A percentile compares a stretch with the other conserved stretches of the same genome.
These are phyloP conservation scores for Penicillium crystallinum DNA, from an alignment of 495 filamentous ascomycete genomes.

Conservation along the genomic window DNA sequence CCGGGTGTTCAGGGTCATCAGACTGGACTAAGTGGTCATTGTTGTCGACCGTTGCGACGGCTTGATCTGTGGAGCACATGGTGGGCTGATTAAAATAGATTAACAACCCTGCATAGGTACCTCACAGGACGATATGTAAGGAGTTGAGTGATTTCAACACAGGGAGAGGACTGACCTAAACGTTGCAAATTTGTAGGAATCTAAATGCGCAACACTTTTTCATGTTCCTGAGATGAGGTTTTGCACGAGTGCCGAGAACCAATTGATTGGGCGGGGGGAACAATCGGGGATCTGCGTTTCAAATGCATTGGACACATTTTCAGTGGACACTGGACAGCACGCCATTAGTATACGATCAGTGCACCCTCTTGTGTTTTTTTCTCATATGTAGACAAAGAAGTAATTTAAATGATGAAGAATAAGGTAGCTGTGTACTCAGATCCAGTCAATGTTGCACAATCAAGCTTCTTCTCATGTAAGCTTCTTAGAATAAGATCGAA, in stretches of 20 bases:
- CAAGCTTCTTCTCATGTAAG: background rate
- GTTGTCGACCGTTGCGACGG: slow-evolving; percentile 32
- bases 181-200: no score
- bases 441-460: no score
- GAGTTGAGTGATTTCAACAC: background rate
- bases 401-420: background rate
- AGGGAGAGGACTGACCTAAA: no score
- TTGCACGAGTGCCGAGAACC: background rate
- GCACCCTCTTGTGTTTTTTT: background rate
- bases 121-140: background rate
- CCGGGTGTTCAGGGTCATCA: slow-evolving; percentile 68
- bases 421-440: background rate
- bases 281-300: background rate
- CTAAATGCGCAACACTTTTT: no score
- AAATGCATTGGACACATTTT: background rate
- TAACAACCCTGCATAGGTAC: background rate
- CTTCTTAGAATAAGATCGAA: slow-evolving; percentile 17
- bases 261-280: background rate
- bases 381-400: background rate
- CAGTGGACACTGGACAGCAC: background rate
- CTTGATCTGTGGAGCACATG: slow-evolving; percentile 22
- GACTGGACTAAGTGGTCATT: slow-evolving; percentile 72
- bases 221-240: background rate
- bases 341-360: background rate
- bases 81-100: slow-evolving; percentile 5